phyloP scores from a whole-genome alignment of 2,329 filamentous ascomycete genomes.

The Monosporascus sp. region DNA sequence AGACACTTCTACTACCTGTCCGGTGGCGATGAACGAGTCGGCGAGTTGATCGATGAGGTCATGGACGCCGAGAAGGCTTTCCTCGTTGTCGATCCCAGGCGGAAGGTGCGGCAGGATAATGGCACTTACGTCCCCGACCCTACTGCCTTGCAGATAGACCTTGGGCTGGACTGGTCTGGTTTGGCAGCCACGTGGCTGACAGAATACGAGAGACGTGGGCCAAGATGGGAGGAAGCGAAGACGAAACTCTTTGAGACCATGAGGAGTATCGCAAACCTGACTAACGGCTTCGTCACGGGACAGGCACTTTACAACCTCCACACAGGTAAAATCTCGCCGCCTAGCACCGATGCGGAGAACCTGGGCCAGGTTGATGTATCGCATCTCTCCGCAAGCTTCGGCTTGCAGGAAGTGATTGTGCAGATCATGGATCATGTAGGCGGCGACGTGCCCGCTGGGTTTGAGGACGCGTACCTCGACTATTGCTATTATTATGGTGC shows the following conservation, averaged over 20 bases:
- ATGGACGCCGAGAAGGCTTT: slow-evolving; percentile 51
- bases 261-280: slow-evolving; percentile 48
- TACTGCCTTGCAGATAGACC: slow-evolving; percentile 41
- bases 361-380: slow-evolving; percentile 46
- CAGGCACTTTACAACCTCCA: slow-evolving; percentile 46
- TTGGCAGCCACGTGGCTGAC: slow-evolving; percentile 54
- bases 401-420: slow-evolving; percentile 52
- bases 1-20: slow-evolving; percentile 54
- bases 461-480: slow-evolving; percentile 52
- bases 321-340: slow-evolving; percentile 46
- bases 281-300: slow-evolving; percentile 56
- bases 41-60: slow-evolving; percentile 48
- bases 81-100: slow-evolving; percentile 47
- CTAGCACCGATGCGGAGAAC: slow-evolving; percentile 48
- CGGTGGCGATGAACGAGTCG: slow-evolving; percentile 53
- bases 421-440: slow-evolving; percentile 48
- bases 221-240: slow-evolving; percentile 47
- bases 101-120: slow-evolving; percentile 48
- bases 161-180: slow-evolving; percentile 57
- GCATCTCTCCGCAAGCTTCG: slow-evolving; percentile 55
- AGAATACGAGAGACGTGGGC: slow-evolving; percentile 54
- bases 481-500: slow-evolving; percentile 57
- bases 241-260: slow-evolving; percentile 45
- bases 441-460: slow-evolving; percentile 40
- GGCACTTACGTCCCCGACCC: slow-evolving; percentile 44